Conservation (phyloP, 78 protist genomes). For the Monosiga brevicollis region DNA sequence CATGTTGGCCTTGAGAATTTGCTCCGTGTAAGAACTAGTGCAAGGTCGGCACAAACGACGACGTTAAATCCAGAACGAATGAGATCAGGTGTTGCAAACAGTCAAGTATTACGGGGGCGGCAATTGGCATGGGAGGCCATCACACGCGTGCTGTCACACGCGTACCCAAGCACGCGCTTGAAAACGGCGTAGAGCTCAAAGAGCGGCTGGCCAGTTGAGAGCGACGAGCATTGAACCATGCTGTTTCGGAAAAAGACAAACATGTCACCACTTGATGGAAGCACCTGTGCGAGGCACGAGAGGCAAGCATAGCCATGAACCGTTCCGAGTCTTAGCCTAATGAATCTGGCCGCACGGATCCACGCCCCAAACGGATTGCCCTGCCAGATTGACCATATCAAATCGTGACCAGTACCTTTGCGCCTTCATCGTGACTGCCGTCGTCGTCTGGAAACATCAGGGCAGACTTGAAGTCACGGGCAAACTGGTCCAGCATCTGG, state of each 20-base stretch:
- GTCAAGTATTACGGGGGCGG: too few relatives aligned
- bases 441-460: conserved; percentile 23
- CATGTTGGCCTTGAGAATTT: neutral
- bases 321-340: too few relatives aligned
- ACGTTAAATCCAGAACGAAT: too few relatives aligned
- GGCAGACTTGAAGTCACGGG: neutral
- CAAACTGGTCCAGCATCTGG: conserved; percentile 7
- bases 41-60: too few relatives aligned
- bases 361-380: too few relatives aligned
- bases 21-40: neutral
- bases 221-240: conserved; percentile 20
- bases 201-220: conserved; percentile 35
- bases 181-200: conserved; percentile 31
- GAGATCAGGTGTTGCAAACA: too few relatives aligned
- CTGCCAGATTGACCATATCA: too few relatives aligned
- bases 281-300: too few relatives aligned
- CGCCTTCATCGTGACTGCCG: conserved; percentile 39
- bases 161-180: neutral
- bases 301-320: too few relatives aligned
- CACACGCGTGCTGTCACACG: neutral
- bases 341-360: too few relatives aligned
- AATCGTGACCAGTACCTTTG: too few relatives aligned
- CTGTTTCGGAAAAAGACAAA: conserved; percentile 11
- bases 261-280: conserved; percentile 26
- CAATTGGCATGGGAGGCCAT: too few relatives aligned